Base-by-base conservation (phyloP, 805 yeast genomes). In the Yamadazyma laniorum region DNA sequence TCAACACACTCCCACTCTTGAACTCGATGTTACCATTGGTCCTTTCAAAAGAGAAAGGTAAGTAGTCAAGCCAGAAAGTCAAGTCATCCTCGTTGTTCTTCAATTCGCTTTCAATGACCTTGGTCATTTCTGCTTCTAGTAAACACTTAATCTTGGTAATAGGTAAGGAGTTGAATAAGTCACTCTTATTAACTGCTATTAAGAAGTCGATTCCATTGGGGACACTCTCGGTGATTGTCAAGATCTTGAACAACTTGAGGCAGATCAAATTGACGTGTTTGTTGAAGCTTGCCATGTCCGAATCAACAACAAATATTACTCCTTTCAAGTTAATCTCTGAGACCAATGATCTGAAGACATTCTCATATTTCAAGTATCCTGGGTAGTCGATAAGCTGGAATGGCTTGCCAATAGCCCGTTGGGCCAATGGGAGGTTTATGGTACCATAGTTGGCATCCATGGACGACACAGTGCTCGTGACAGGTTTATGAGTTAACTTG, bases 111-210 rank as follows among this genome's bases (percentile, higher is more conserved):
- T 65, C 52, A 23, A 82, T 70, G 32, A 80, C 63, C 32, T 70
- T 70, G 31, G 76, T 74, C 47, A 89, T 72, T 54, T 85, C 95
- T 5, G 55, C 45, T 52, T 84, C 91, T 39, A 91, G 59, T 28
- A 78, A 57, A 18, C 69, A 68, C 48, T 66, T 72, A 35, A 90
- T 75, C 52, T 83, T 80, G 35, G 61, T 51, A 7, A 80, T 69
- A 15, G 93, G 91, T 49, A 87, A 75, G 12, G 95, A 77, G 44
- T 88, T 86, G 64, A 93, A 93, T 27, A 82, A 73, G 51, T 93
- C 98, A 35, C 76, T 74, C 58, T 91, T 91, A 65, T 91, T 91
- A 44, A 93, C 80, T 13, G 90, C 93, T 42, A 93, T 63, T 33
- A 85, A 65, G 29, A 85, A 69, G 54, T 86, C 91, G 16, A 85